A percentile compares a stretch with the other conserved stretches of the same genome.
Evolutionary conservation across 257 asterid genomes (phyloP).

Genomic region (Gentiana straminea): DNA sequence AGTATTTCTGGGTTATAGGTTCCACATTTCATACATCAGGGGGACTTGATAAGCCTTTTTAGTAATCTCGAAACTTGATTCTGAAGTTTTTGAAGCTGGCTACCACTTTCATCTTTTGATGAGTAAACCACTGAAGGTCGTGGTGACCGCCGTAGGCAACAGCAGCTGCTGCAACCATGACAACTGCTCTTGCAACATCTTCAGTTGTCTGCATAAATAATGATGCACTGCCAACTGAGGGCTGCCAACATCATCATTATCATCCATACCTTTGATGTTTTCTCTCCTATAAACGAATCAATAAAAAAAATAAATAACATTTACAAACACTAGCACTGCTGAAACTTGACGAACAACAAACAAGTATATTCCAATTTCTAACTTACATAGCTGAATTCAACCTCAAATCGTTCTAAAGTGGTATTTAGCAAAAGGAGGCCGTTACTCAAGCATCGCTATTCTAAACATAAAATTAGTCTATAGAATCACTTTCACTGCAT

Average conservation of each 20-base stretch:
- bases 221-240: conserved; percentile 90
- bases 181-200: conserved; percentile 95
- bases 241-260: conserved; percentile 63
- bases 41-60: conserved; percentile 80
- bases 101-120: conserved; percentile 70
- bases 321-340: background rate
- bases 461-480: background rate
- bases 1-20: conserved; percentile 87
- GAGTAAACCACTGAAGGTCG: conserved; percentile 91
- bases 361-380: background rate
- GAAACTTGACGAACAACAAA: background rate
- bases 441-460: background rate
- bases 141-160: conserved; percentile 73
- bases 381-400: background rate
- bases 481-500: no score
- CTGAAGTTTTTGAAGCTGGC: conserved; percentile 72
- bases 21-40: conserved; percentile 64
- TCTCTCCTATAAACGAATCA: conserved; percentile 10
- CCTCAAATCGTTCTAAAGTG: background rate
- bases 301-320: conserved; percentile 7
- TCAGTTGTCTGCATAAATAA: conserved; percentile 78
- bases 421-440: background rate
- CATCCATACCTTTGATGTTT: conserved; percentile 45
- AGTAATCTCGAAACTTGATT: conserved; percentile 73
- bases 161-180: conserved; percentile 89